phyloP scores from a whole-genome alignment of 2,329 filamentous ascomycete species.

The Atkinsonella hypoxylon region DNA sequence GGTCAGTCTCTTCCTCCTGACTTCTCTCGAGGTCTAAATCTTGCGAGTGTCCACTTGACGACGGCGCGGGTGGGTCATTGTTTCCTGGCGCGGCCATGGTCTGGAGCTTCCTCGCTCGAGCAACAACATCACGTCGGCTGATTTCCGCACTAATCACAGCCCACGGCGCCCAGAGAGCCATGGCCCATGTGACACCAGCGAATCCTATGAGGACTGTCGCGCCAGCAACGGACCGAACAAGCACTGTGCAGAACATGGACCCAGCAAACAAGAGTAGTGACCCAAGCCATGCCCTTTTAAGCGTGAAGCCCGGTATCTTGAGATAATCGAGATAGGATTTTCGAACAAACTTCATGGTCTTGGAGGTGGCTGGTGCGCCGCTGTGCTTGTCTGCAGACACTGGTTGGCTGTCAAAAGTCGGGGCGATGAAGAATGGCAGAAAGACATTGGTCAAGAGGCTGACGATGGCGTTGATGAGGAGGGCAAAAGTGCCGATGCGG shows the following conservation, averaged over 20 bases:
- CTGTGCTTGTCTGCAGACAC: conserved; percentile 6
- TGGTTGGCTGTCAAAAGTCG: conserved; percentile 52
- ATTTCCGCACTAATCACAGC: conserved; percentile 92
- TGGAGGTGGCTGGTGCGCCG: background rate
- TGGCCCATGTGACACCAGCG: conserved; percentile 82
- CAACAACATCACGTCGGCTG: conserved; percentile 58
- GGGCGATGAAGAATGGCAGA: conserved; percentile 74
- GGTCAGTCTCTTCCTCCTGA: conserved; percentile 52
- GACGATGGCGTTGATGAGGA: conserved; percentile 78
- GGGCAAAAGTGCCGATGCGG: conserved; percentile 75
- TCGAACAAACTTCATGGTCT: conserved; percentile 4
- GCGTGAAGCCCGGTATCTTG: conserved; percentile 70
- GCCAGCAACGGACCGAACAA: conserved; percentile 57
- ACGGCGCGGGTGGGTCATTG: conserved; percentile 1
- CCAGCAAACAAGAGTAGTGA: conserved; percentile 74
- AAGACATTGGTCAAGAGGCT: conserved; percentile 73
- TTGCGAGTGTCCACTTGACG: conserved; percentile 2
- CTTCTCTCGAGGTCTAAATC: conserved; percentile 13
- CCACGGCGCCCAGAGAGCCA: conserved; percentile 90
- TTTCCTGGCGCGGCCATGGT: conserved; percentile 7
- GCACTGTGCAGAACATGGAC: conserved; percentile 73
- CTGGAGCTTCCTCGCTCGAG: conserved; percentile 26
- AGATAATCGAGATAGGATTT: conserved; percentile 45
- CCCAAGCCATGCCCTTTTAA: conserved; percentile 77
- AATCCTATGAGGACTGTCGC: conserved; percentile 70